Conservation (phyloP, 768 basidiomycete species). For the Trametes sanguinea region DNA sequence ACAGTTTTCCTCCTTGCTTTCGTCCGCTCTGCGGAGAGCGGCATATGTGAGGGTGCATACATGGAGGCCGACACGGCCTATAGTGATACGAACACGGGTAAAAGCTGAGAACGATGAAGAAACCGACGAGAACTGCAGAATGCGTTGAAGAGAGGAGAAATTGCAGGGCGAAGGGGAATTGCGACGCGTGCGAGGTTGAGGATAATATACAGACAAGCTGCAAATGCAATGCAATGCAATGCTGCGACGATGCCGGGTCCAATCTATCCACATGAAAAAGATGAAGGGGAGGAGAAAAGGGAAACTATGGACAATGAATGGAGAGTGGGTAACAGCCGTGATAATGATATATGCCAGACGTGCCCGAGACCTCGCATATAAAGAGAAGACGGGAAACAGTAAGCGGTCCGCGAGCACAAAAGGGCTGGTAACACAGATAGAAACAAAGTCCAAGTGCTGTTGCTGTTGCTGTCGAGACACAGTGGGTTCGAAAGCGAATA, state of each 20-base stretch:
- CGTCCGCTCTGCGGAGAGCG: conserved; percentile 34
- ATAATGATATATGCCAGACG: conserved; percentile 25
- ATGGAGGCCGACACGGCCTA: conserved; percentile 10
- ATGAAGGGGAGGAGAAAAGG: neutral
- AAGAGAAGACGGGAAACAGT: neutral
- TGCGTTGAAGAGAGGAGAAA: neutral
- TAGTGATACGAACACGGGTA: neutral
- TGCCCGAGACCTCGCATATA: conserved; percentile 25
- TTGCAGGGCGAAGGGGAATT: conserved; percentile 8
- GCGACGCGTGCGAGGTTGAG: neutral
- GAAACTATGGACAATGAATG: conserved; percentile 10
- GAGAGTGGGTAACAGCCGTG: conserved; percentile 5
- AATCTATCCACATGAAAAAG: conserved; percentile 18
- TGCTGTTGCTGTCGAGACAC: conserved; percentile 1
- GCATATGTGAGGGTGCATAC: conserved; percentile 21
- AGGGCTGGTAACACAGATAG: neutral
- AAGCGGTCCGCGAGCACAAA: neutral
- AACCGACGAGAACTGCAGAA: neutral
- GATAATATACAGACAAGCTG: conserved; percentile 15
- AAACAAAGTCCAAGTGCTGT: conserved; percentile 10
- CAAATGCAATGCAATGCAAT: conserved; percentile 9
- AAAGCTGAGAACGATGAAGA: neutral
- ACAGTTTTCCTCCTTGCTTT: conserved; percentile 22
- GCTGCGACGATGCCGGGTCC: conserved; percentile 22
- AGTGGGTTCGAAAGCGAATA: conserved; percentile 6